These are phyloP conservation scores for Ceratocystis papillata DNA, from an alignment of 2,329 filamentous ascomycete species.

Conservation along the genomic window DNA sequence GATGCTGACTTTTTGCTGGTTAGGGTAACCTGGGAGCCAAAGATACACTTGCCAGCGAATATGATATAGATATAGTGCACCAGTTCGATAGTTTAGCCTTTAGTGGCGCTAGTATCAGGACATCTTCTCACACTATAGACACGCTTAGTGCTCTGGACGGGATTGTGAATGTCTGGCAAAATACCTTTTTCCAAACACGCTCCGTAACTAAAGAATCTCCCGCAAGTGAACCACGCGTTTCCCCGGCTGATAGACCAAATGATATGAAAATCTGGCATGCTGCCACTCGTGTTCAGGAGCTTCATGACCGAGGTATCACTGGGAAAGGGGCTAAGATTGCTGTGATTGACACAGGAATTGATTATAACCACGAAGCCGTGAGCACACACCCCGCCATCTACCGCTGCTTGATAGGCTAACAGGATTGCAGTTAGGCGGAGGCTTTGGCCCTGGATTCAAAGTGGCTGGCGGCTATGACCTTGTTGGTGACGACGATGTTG, in stretches of 20 bases:
- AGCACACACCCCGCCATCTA: background rate
- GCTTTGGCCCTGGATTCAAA: constrained; percentile 33
- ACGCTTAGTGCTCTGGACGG: constrained; percentile 30
- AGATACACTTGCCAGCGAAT: background rate
- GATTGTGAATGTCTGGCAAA: constrained; percentile 33
- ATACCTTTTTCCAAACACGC: background rate
- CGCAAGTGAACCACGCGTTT: background rate
- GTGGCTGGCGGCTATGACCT: constrained; percentile 34
- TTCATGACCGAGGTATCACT: constrained; percentile 33
- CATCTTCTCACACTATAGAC: constrained; percentile 30
- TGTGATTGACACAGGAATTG: constrained; percentile 35
- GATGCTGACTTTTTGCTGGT: background rate
- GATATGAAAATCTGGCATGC: constrained; percentile 32
- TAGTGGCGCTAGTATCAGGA: constrained; percentile 31
- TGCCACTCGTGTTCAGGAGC: constrained; percentile 34
- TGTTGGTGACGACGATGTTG: constrained; percentile 28
- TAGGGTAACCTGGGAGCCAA: constrained; percentile 6
- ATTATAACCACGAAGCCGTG: constrained; percentile 31
- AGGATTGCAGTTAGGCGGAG: constrained; percentile 31
- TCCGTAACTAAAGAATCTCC: background rate
- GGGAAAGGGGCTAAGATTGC: constrained; percentile 34
- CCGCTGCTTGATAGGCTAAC: background rate
- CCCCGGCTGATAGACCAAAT: constrained; percentile 14
- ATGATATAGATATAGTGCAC: background rate
- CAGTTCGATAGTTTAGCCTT: constrained; percentile 30